Evolutionary conservation across 805 yeast genomes (phyloP), one percentile per base, ranked within the genome.

Genomic region (Candida yuanshanica): DNA sequence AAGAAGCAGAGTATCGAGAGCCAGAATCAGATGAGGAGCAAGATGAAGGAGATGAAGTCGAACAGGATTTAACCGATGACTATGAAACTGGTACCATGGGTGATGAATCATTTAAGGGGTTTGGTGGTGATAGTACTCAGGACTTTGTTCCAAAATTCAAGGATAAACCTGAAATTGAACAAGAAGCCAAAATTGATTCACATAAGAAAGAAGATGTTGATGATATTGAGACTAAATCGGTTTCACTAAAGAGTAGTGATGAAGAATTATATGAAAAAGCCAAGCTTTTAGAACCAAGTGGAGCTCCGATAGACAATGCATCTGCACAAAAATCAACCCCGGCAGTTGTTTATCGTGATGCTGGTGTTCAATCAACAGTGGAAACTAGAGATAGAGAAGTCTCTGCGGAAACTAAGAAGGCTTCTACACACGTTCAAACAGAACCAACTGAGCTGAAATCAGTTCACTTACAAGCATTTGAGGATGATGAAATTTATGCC

Each of bases 401-500:
- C 5, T 38, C 42, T 13, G 50, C 44, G 4, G 18, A 21, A 9
- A 22, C 38, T 2, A 24, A 31, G 13, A 14, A 12, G 14, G 18
- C 27, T 25, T 43, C 37, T 1, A 17, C 33, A 11, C 29, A 33
- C 2, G 16, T 47, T 2, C 56, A 55, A 42, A 52, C 58, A 2
- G 55, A 51, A 3, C 36, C 43, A 3, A 26, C 42, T 9, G 33
- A 32, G 9, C 20, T 14, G 7, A 24, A 25, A 12, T 33, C 44
- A 5, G 27, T 53, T 14, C 39, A 29, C 2, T 13, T 39, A 5
- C 38, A 49, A 20, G 35, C 65, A 1, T 65, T 66, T 47, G 65
- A 60, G 27, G 41, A 55, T 32, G 70, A 66, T 35, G 65, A 64
- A 36, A 45, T 44, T 7, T 58, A 62, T 37, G 38, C 56, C 11